Percentiles rank a stretch among this genome's conserved stretches.
phyloP scores from a whole-genome alignment of 768 basidiomycete species.

The Rhizopogon vesiculosus region DNA sequence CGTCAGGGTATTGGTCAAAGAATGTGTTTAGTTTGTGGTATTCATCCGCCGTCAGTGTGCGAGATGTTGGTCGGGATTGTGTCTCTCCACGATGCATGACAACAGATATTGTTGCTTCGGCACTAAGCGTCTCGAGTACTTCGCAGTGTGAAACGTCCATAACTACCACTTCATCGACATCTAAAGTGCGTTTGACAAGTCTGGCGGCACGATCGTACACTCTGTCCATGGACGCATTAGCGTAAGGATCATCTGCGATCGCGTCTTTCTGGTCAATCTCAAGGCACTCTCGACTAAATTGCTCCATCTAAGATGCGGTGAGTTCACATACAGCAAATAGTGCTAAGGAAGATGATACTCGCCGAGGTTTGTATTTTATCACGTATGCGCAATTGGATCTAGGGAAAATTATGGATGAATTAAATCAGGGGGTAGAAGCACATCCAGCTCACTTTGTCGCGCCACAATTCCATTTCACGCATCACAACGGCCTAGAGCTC shows the following conservation, averaged over 20 bases:
- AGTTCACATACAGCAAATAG: not conserved
- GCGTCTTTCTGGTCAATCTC: slow-evolving; percentile 67
- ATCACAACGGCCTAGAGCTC: slow-evolving; percentile 69
- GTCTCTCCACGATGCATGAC: slow-evolving; percentile 68
- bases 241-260: slow-evolving; percentile 16
- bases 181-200: slow-evolving; percentile 84
- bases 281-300: slow-evolving; percentile 91
- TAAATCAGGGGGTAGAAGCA: not conserved
- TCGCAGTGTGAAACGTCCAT: slow-evolving; percentile 93
- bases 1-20: slow-evolving; percentile 77
- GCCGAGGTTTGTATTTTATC: slow-evolving; percentile 90
- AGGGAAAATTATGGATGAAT: not conserved
- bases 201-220: slow-evolving; percentile 90
- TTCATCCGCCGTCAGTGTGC: slow-evolving; percentile 62
- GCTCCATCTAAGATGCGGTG: slow-evolving; percentile 66
- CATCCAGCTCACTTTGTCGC: slow-evolving; percentile 65
- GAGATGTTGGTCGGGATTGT: slow-evolving; percentile 44
- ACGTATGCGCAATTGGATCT: slow-evolving; percentile 88
- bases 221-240: slow-evolving; percentile 64
- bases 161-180: slow-evolving; percentile 88
- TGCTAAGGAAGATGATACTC: slow-evolving; percentile 19
- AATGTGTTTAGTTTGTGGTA: slow-evolving; percentile 73
- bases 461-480: slow-evolving; percentile 95
- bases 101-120: slow-evolving; percentile 61
- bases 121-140: slow-evolving; percentile 63